Conservation (phyloP, 208 protist genomes). For the Trypanosoma avium region DNA sequence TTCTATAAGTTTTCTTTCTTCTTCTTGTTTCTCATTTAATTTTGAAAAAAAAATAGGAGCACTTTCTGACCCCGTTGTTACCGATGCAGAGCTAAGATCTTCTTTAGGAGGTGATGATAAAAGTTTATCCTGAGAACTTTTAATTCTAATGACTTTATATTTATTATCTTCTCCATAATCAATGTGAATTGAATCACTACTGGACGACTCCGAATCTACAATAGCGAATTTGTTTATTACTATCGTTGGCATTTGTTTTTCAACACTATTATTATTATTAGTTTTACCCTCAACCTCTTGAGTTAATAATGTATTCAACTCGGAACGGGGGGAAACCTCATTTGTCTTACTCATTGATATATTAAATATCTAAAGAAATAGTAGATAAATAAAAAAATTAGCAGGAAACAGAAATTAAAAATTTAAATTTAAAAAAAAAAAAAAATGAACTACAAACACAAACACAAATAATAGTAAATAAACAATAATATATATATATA, state of each 20-base stretch:
- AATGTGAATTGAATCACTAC: slow-evolving; percentile 3
- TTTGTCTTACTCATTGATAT: too few species aligned
- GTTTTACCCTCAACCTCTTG: not conserved
- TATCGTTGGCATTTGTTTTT: not conserved
- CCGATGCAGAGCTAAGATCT: not conserved
- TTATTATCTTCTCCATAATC: not conserved
- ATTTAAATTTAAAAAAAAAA: too few species aligned
- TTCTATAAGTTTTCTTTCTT: too few species aligned
- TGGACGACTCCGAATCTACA: slow-evolving; percentile 4
- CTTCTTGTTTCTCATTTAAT: too few species aligned
- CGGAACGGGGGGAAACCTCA: too few species aligned
- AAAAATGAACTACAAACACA: too few species aligned
- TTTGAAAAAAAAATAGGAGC: not conserved
- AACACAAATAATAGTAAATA: too few species aligned
- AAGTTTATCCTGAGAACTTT: not conserved
- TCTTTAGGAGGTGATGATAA: not conserved
- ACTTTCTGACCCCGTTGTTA: not conserved
- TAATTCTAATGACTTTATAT: not conserved
- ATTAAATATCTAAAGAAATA: not conserved
- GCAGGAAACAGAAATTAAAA: too few species aligned
- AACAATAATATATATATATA: too few species aligned
- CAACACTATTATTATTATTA: not conserved
- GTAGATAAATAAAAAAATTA: too few species aligned
- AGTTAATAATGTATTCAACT: too few species aligned
- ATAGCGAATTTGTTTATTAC: slow-evolving; percentile 8